These are phyloP conservation scores for Aspergillus avenaceus DNA, from an alignment of 495 filamentous ascomycete species.

Conservation along the genomic window DNA sequence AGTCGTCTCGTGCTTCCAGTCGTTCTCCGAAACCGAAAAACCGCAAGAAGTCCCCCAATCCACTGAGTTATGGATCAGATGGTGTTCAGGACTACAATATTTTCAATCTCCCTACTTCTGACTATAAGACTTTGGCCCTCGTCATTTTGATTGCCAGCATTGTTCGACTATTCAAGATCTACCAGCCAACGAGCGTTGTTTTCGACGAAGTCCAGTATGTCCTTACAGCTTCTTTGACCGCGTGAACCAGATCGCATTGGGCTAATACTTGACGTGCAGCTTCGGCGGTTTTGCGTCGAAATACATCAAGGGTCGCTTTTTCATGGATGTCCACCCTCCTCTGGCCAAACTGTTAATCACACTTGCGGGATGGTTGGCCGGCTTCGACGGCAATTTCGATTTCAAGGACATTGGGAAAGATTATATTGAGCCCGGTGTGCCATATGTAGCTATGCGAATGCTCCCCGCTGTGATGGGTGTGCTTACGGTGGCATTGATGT, in stretches of 20 bases:
- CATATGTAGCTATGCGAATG: constrained; percentile 96
- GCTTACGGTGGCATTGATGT: constrained; percentile 83
- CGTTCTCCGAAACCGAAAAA: constrained; percentile 40
- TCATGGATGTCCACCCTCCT: constrained; percentile 99
- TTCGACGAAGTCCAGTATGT: constrained; percentile 99
- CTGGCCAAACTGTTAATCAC: constrained; percentile 94
- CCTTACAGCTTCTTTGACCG: constrained; percentile 4
- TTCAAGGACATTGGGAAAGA: constrained; percentile 99
- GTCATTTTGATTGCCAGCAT: constrained; percentile 72
- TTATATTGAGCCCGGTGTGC: constrained; percentile 89
- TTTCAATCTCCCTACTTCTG: constrained; percentile 63
- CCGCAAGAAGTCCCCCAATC: constrained; percentile 26
- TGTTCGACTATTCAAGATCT: constrained; percentile 91
- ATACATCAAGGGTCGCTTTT: constrained; percentile 97
- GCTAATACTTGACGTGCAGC: constrained; percentile 39
- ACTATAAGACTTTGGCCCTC: constrained; percentile 69
- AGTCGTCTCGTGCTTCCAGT: constrained; percentile 36
- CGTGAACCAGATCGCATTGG: neutral
- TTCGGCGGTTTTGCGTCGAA: constrained; percentile 98
- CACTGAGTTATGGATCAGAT: constrained; percentile 46
- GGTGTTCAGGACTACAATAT: constrained; percentile 51
- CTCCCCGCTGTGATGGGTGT: constrained; percentile 87
- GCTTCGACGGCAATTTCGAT: constrained; percentile 92
- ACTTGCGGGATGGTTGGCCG: constrained; percentile 89
- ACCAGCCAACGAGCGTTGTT: constrained; percentile 92